Evolutionary conservation across 495 filamentous ascomycete genomes (phyloP).

Genomic region (Penicillium herquei): DNA sequence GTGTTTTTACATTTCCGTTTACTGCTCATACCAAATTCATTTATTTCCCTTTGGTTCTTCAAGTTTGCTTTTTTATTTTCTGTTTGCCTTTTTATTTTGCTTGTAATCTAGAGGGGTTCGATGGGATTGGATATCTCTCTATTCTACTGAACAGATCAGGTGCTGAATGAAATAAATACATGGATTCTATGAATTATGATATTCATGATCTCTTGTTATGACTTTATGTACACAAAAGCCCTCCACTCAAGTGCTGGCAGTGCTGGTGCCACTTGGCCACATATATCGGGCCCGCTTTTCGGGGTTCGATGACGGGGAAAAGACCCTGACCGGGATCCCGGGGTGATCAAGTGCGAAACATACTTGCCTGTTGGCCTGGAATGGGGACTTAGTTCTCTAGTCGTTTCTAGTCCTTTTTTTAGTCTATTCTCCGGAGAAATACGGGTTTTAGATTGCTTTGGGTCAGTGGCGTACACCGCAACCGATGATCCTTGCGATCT

Average conservation of each 20-base stretch:
- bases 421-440: not conserved
- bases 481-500: conserved; percentile 5
- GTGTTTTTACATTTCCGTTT: conserved; percentile 2
- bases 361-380: not conserved
- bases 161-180: too few relatives aligned
- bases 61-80: not conserved
- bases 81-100: not conserved
- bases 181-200: too few relatives aligned
- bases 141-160: too few relatives aligned
- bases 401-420: not conserved
- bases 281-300: too few relatives aligned
- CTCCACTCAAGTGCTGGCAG: too few relatives aligned
- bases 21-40: conserved; percentile 7
- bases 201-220: too few relatives aligned
- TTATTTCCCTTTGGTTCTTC: not conserved
- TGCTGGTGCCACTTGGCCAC: too few relatives aligned
- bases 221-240: too few relatives aligned
- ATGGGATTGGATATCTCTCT: too few relatives aligned
- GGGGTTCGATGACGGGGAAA: too few relatives aligned
- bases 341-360: not conserved
- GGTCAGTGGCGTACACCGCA: conserved; percentile 3
- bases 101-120: too few relatives aligned
- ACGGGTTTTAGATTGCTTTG: not conserved
- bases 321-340: too few relatives aligned
- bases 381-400: not conserved